These are phyloP conservation scores for Purpureocillium lavendulum DNA, from an alignment of 2,329 filamentous ascomycete species.

Conservation along the genomic window DNA sequence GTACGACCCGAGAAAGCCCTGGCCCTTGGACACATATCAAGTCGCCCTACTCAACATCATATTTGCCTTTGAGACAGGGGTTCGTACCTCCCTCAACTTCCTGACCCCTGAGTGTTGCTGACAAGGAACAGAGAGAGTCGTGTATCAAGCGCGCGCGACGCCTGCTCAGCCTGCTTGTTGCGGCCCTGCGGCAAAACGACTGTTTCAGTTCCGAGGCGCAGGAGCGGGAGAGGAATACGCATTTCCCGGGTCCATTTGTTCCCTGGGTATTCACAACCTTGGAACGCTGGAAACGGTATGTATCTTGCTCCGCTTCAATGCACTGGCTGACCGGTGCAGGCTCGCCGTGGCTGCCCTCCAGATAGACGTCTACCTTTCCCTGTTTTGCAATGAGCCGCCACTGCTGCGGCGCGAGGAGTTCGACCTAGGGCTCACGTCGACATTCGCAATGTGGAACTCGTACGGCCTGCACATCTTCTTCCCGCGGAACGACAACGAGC, in stretches of 20 bases:
- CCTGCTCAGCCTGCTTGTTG: slow-evolving; percentile 24
- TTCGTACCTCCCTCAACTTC: no score
- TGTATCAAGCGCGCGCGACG: slow-evolving; percentile 21
- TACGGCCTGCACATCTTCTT: slow-evolving; percentile 28
- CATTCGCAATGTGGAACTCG: slow-evolving; percentile 27
- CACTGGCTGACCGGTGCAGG: slow-evolving; percentile 15
- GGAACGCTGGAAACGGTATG: slow-evolving; percentile 27
- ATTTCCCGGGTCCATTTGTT: slow-evolving; percentile 27
- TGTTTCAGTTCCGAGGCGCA: slow-evolving; percentile 26
- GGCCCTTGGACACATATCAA: slow-evolving; percentile 24
- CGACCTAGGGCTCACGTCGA: slow-evolving; percentile 21
- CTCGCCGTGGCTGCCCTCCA: slow-evolving; percentile 26
- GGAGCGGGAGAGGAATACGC: slow-evolving; percentile 23
- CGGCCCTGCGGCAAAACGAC: slow-evolving; percentile 23
- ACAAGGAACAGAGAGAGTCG: slow-evolving; percentile 17
- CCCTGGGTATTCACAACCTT: slow-evolving; percentile 22
- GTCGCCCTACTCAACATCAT: slow-evolving; percentile 27
- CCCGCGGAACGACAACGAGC: slow-evolving; percentile 21
- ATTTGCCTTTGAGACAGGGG: slow-evolving; percentile 28
- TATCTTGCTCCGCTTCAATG: no score
- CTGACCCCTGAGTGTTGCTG: no score
- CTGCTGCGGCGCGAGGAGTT: slow-evolving; percentile 27
- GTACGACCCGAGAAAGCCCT: slow-evolving; percentile 11
- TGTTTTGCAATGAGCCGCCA: slow-evolving; percentile 21
- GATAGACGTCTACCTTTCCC: slow-evolving; percentile 28